phyloP scores from a whole-genome alignment of 257 asterid genomes.

The Nicotiana otophora region DNA sequence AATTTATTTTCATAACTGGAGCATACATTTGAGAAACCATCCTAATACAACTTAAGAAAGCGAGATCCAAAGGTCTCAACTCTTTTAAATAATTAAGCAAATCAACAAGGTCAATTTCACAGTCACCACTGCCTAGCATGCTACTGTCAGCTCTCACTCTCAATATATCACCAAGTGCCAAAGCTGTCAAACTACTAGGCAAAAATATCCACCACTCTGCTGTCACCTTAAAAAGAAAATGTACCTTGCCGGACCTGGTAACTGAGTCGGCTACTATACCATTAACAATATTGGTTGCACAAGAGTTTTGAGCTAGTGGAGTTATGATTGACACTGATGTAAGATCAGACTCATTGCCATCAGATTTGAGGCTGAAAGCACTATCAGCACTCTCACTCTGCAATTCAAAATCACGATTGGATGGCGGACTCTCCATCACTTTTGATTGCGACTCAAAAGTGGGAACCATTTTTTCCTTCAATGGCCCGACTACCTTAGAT shows the following conservation, averaged over 20 bases:
- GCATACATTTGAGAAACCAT: neutral
- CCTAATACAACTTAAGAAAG: neutral
- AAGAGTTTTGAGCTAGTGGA: neutral
- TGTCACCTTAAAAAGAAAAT: neutral
- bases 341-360: neutral
- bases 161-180: neutral
- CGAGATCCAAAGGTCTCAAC: neutral
- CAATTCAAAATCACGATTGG: neutral
- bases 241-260: neutral
- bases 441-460: neutral
- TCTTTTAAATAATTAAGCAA: neutral
- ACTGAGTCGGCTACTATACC: neutral
- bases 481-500: too few relatives aligned
- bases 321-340: neutral
- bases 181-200: neutral
- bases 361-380: neutral
- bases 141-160: neutral
- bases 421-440: neutral
- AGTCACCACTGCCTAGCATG: neutral
- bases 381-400: neutral
- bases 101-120: neutral
- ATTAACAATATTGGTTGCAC: neutral
- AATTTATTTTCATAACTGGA: neutral
- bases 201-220: neutral
- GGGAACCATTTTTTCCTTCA: too few relatives aligned